Evolutionary conservation across 1,284 basidiomycete genomes (phyloP).

Genomic region (Apiotrichum akiyoshidainum): DNA sequence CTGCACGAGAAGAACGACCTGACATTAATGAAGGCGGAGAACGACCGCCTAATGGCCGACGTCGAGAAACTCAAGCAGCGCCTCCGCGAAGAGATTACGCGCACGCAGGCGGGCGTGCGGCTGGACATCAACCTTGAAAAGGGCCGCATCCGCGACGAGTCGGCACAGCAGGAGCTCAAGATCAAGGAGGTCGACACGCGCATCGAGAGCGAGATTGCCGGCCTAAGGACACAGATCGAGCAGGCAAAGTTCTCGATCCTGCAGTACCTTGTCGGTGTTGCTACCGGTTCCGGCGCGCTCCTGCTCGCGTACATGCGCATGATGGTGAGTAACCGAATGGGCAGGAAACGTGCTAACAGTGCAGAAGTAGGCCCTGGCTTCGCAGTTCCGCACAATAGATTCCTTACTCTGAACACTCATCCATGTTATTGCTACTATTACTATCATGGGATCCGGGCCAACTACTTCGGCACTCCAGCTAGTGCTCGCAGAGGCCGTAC

Average conservation of each 20-base stretch:
- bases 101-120: conserved; percentile 90
- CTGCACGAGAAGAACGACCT: conserved; percentile 97
- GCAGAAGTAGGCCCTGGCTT: background rate
- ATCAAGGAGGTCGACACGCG: conserved; percentile 97
- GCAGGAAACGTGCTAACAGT: background rate
- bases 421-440: too few species aligned
- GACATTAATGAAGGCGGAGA: conserved; percentile 91
- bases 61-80: conserved; percentile 95
- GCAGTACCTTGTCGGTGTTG: conserved; percentile 50
- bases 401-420: background rate
- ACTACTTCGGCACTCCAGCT: background rate
- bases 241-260: conserved; percentile 67
- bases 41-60: conserved; percentile 84
- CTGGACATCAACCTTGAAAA: conserved; percentile 97
- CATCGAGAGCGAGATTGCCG: conserved; percentile 95
- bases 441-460: too few species aligned
- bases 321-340: conserved; percentile 32
- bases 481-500: conserved; percentile 21
- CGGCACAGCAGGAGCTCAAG: conserved; percentile 87
- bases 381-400: background rate
- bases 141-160: conserved; percentile 89
- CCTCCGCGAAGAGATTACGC: conserved; percentile 82
- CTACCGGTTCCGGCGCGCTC: conserved; percentile 50
- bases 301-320: conserved; percentile 51
- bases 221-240: conserved; percentile 83